phyloP scores from a whole-genome alignment of 2,329 filamentous ascomycete species.

The Parastagonospora nodorum region DNA sequence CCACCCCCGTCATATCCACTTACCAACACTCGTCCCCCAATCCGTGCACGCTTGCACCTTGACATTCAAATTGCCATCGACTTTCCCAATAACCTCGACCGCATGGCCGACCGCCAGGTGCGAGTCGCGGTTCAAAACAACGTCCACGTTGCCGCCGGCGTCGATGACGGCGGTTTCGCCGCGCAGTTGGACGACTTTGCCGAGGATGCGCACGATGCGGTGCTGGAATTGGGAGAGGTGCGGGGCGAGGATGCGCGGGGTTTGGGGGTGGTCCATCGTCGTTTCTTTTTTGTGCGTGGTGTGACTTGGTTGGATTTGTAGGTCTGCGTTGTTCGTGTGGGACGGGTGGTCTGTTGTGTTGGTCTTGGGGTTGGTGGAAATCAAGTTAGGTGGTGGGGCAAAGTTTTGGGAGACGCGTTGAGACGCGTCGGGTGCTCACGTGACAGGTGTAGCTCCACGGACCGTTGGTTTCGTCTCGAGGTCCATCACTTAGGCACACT shows the following conservation, averaged over 20 bases:
- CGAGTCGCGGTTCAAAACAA: constrained; percentile 73
- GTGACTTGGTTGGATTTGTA: neutral
- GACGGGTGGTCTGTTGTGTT: neutral
- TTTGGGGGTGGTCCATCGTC: constrained; percentile 48
- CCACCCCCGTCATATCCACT: too few relatives aligned
- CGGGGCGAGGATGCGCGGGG: constrained; percentile 80
- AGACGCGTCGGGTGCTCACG: neutral
- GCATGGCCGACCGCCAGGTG: constrained; percentile 72
- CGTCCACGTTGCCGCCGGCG: constrained; percentile 74
- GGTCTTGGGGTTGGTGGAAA: neutral
- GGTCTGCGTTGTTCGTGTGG: too few relatives aligned
- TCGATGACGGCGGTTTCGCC: constrained; percentile 83
- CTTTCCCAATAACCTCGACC: constrained; percentile 79
- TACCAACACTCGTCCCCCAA: constrained; percentile 72
- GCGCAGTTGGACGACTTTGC: constrained; percentile 80
- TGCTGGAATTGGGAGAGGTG: constrained; percentile 76
- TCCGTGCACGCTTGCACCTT: constrained; percentile 73
- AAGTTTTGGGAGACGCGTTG: neutral
- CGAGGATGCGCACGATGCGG: constrained; percentile 80
- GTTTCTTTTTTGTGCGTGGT: neutral
- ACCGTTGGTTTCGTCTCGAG: neutral
- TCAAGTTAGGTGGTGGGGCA: neutral
- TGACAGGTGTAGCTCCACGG: neutral
- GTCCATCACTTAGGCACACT: neutral
- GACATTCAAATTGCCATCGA: constrained; percentile 73